Evolutionary conservation across 1,139 yeast genomes (phyloP).

Genomic region (Sugiyamaella neomexicana): DNA sequence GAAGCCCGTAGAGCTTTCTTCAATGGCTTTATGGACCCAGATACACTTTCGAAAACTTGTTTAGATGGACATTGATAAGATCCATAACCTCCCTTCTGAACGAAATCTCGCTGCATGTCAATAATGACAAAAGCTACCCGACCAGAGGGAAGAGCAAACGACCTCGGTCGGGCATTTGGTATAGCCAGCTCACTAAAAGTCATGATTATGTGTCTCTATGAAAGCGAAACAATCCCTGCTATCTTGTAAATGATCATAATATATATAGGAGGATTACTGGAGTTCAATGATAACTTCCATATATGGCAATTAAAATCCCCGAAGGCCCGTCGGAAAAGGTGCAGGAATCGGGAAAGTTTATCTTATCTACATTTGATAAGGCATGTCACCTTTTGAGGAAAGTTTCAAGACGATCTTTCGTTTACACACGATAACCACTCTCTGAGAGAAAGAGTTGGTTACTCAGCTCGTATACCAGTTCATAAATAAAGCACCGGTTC

Average conservation of each 20-base stretch:
- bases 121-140: conserved; percentile 35
- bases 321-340: conserved; percentile 1
- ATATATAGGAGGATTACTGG: not conserved
- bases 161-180: conserved; percentile 29
- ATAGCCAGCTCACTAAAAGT: not conserved
- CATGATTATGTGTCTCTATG: not conserved
- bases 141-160: conserved; percentile 33
- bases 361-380: not conserved
- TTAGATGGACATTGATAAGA: conserved; percentile 36
- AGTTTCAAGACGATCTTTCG: not conserved
- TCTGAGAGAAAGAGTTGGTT: not conserved
- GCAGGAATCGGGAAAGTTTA: not conserved
- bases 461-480: not conserved
- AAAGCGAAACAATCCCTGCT: not conserved
- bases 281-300: not conserved
- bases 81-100: conserved; percentile 36
- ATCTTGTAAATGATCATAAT: not conserved
- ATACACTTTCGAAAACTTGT: conserved; percentile 32
- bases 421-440: not conserved
- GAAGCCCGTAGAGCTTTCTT: conserved; percentile 30
- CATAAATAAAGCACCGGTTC: not conserved
- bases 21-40: conserved; percentile 29
- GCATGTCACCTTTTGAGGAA: not conserved
- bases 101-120: conserved; percentile 39
- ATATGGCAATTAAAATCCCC: conserved; percentile 1